Evolutionary conservation across 176 grass and related monocot genomes (phyloP), one percentile per base, ranked within the genome.

Genomic region (Lolium multiflorum): DNA sequence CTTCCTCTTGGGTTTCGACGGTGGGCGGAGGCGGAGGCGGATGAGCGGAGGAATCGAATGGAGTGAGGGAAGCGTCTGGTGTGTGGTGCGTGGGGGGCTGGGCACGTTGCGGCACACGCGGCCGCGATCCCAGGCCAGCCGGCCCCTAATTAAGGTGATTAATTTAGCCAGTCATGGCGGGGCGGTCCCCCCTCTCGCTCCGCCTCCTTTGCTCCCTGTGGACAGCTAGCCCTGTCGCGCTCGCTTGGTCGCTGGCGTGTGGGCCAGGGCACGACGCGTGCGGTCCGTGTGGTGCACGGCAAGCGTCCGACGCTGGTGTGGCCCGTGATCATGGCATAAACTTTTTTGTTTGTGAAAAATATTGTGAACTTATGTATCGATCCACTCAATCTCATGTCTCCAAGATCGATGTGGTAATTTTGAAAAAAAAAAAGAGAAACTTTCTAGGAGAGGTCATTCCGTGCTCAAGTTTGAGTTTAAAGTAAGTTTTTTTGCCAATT

Each of bases 101-200:
- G 72, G 72, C 78, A 76, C 88, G 82, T 76, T 55, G 77, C 74
- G 24, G 82, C 76, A 55, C 83, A 85, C 77, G 77, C 62, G 78
- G 84, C 84, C 79, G 84, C 73, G 89, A 87, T 79, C 84, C 74
- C 77, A 56, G 72, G 84, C 77, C 52, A 18, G 80, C 72, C 41
- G 71, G 44, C 8, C 3, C 18, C 86, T 50, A 66, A 80, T 84
- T 80, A 79, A 80, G 44, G 55, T 12, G 18, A 20, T 54, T 76
- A 48, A 73, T 11, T 47, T 37, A 18, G 51, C 13, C 9, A 26
- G 63, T 25, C 13, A 48, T 16, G 21, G 0, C 2, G 70, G 26
- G 14, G n/a, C n/a, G n/a, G n/a, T n/a, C n/a, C n/a, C 2, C 66
- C 66, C 1, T 20, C 35, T 41, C 16, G 60, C 31, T 41, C 66